Base-by-base conservation (phyloP, 495 filamentous ascomycete species). In the Penicillium soppii region DNA sequence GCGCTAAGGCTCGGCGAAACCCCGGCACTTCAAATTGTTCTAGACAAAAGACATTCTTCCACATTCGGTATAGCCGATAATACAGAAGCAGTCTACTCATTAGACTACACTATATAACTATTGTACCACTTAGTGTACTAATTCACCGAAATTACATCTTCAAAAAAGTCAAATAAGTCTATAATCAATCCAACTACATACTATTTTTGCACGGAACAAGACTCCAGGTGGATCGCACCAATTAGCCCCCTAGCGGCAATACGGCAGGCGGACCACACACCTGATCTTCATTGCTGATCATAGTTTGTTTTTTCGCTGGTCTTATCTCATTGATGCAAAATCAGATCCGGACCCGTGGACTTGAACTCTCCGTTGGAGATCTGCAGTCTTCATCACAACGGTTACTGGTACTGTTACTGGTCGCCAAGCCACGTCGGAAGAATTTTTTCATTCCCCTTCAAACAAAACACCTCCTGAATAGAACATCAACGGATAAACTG, bases 381-480 rank as follows among this genome's bases (percentile, higher is more conserved):
- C 36, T 32, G 29, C 29, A 7, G 5, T 7, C 8, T 3, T 32
- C 3, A 7, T 32, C 7, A 10, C 25, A 4, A 27, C 9, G 25
- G 25, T 5, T 27, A 9, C 25, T 27, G n/a, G n/a, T 27, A 5
- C 9, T 27, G 25, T 4, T 27, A 9, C n/a, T 4, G 2, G 21
- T 43, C 20, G 48, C 48, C 48, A 50, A 50, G 48, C 48, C 48
- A 42, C 43, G 37, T 22, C 37, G 47, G 48, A 27, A 29, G n/a
- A 50, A 43, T 35, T 33, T 40, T 40, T 10, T 7, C 9, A 8
- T 22, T 30, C 36, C 13, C 17, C 19, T 22, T 13, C 12, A 30
- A 17, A 22, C 4, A 4, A 35, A 32, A 35, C 8, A 25, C 44
- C 30, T 15, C 44, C 20, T 47, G 9, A 35, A 33, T 25, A 21